These are phyloP conservation scores for Elsinoe batatas DNA, from an alignment of 2,329 filamentous ascomycete species.

Conservation along the genomic window DNA sequence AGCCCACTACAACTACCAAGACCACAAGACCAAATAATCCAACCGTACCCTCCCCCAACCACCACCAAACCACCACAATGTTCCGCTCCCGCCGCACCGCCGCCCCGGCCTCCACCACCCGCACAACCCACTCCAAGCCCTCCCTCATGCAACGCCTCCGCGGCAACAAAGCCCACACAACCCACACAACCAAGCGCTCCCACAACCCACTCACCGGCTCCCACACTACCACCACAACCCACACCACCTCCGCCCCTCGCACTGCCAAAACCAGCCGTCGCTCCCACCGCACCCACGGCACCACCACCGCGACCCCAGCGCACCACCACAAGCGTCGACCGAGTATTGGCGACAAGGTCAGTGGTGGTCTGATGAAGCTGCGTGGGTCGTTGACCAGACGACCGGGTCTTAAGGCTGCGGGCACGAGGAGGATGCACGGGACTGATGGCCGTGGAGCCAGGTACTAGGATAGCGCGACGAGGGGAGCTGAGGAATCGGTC, in stretches of 20 bases:
- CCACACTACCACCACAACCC: constrained; percentile 31
- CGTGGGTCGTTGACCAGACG: constrained; percentile 58
- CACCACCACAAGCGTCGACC: constrained; percentile 59
- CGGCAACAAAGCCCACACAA: constrained; percentile 33
- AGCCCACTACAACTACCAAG: not conserved
- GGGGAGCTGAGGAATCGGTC: not conserved
- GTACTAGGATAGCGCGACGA: too few relatives aligned
- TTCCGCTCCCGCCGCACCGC: constrained; percentile 11
- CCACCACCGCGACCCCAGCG: constrained; percentile 27
- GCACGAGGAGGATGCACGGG: constrained; percentile 27
- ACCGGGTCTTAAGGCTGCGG: constrained; percentile 55
- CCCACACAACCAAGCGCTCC: constrained; percentile 35
- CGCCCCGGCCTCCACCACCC: not conserved
- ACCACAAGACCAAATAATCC: not conserved
- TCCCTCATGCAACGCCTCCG: constrained; percentile 47
- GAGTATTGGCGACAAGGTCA: constrained; percentile 66
- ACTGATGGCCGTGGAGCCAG: constrained; percentile 25
- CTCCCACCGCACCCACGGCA: constrained; percentile 22
- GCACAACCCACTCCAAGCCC: constrained; percentile 37
- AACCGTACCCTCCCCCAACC: not conserved
- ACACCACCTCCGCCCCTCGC: constrained; percentile 20
- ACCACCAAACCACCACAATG: not conserved
- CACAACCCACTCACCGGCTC: constrained; percentile 32
- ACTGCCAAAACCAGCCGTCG: constrained; percentile 20
- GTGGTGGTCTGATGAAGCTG: constrained; percentile 63